A percentile compares a stretch with the other conserved stretches of the same genome.
Evolutionary conservation across 371 early-diverging fungal species (phyloP).

Genomic region (Polyrhizophydium stewartii): DNA sequence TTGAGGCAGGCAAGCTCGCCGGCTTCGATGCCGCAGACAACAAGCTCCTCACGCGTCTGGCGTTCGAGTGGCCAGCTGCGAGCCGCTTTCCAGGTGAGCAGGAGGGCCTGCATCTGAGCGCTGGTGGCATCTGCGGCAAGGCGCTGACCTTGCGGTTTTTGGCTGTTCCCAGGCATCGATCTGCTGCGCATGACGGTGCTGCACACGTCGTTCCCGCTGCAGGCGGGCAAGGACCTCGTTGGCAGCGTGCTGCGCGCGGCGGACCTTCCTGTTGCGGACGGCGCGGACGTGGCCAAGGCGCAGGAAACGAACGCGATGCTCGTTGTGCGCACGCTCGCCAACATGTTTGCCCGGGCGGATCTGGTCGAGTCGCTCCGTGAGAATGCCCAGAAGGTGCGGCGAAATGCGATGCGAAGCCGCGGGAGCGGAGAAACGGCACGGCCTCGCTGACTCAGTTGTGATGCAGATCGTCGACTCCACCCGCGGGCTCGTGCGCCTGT

Average conservation of each 20-base stretch:
- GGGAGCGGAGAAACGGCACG: background rate
- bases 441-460: background rate
- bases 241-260: conserved; percentile 24
- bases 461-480: conserved; percentile 11
- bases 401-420: too few species aligned
- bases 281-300: conserved; percentile 20
- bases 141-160: too few species aligned
- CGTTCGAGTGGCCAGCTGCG: conserved; percentile 55
- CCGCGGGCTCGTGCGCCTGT: conserved; percentile 1
- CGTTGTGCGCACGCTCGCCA: conserved; percentile 57
- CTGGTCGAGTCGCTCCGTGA: conserved; percentile 21
- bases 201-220: conserved; percentile 24
- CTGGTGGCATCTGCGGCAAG: too few species aligned
- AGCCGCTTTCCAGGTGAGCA: conserved; percentile 68
- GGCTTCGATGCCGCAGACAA: conserved; percentile 5
- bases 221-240: conserved; percentile 31
- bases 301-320: conserved; percentile 67
- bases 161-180: conserved; percentile 58
- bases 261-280: conserved; percentile 5
- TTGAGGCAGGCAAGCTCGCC: conserved; percentile 1
- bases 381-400: conserved; percentile 6
- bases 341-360: conserved; percentile 46
- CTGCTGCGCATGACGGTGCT: conserved; percentile 68
- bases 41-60: conserved; percentile 18
- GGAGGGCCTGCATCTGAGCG: too few species aligned